These are phyloP conservation scores for Xylaria intraflava DNA, from an alignment of 495 filamentous ascomycete genomes.

Conservation along the genomic window DNA sequence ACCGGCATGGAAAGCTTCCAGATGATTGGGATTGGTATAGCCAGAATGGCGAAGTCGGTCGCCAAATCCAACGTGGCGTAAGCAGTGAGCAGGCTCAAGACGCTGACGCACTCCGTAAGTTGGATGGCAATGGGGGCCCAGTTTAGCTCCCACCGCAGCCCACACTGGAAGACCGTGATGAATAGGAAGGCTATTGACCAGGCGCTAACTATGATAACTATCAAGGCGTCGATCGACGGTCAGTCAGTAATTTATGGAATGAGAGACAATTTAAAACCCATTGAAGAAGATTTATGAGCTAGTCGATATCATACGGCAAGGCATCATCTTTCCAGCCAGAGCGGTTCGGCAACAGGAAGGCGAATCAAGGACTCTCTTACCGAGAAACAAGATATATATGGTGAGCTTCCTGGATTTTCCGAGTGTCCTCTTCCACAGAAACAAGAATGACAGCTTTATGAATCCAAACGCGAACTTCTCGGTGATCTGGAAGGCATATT, in stretches of 20 bases:
- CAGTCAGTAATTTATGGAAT: no score
- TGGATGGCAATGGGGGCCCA: slow-evolving; percentile 7
- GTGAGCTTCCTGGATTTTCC: background rate
- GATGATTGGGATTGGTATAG: slow-evolving; percentile 14
- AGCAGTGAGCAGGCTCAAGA: slow-evolving; percentile 2
- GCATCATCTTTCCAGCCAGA: no score
- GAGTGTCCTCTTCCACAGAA: slow-evolving; percentile 9
- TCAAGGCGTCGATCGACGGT: no score
- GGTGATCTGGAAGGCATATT: slow-evolving; percentile 8
- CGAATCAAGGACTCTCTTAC: no score
- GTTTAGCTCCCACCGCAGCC: background rate
- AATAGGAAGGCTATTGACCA: slow-evolving; percentile 6
- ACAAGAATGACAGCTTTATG: slow-evolving; percentile 3
- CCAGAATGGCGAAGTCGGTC: slow-evolving; percentile 13
- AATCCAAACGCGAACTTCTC: slow-evolving; percentile 7
- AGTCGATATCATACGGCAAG: no score
- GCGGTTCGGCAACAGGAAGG: no score
- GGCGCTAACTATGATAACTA: background rate
- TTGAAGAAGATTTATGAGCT: no score
- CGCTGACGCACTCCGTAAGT: slow-evolving; percentile 1
- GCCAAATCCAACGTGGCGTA: slow-evolving; percentile 5
- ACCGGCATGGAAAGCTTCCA: slow-evolving; percentile 15
- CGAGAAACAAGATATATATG: no score
- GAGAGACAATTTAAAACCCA: no score
- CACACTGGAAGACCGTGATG: slow-evolving; percentile 8